Evolutionary conservation across 495 filamentous ascomycete genomes (phyloP), one percentile per base, ranked within the genome.

Genomic region (Diplogelasinospora grovesii): DNA sequence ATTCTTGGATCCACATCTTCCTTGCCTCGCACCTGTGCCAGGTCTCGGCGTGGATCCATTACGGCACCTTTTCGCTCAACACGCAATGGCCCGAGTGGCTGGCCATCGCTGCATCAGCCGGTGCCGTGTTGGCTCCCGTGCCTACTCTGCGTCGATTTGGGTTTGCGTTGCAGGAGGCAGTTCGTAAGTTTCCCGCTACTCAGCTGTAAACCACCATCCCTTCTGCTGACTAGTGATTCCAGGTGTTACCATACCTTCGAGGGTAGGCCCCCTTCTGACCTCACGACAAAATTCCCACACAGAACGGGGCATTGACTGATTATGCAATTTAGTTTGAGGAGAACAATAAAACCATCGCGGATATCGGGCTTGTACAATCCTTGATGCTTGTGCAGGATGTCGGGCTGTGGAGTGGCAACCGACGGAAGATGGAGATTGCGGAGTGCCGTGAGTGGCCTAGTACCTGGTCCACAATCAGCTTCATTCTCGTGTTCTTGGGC

Each of bases 361-460:
- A 79, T 38, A 46, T 82, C 3, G 63, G 71, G 4, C 54, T 71
- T 3, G 64, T 79, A 5, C 79, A 82, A 50, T 68, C 71, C 4
- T 68, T 73, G 36, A 59, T 77, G 10, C 43, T 83, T 18, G 53
- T 64, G 1, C 63, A 81, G 4, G 74, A 81, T 35, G 63, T 82
- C 25, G 76, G 75, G 0, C 60, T 85, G 7, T 85, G 81, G 81
- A 81, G 77, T 36, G 81, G 79, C 2, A 79, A 78, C 41, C 69
- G 75, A 31, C 57, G 81, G n/a, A 78, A 78, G 48, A 82, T 81
- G 48, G 81, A 85, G 52, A 76, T 85, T 25, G 74, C 79, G 2
- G 79, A 83, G 43, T 79, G 77, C 45, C 75, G 49, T 51, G 45
- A 40, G 35, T 35, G 27, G 0, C 11, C 14, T n/a, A 15, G 22